Evolutionary conservation across 495 filamentous ascomycete genomes (phyloP).

Genomic region (Amorphotheca resinae): DNA sequence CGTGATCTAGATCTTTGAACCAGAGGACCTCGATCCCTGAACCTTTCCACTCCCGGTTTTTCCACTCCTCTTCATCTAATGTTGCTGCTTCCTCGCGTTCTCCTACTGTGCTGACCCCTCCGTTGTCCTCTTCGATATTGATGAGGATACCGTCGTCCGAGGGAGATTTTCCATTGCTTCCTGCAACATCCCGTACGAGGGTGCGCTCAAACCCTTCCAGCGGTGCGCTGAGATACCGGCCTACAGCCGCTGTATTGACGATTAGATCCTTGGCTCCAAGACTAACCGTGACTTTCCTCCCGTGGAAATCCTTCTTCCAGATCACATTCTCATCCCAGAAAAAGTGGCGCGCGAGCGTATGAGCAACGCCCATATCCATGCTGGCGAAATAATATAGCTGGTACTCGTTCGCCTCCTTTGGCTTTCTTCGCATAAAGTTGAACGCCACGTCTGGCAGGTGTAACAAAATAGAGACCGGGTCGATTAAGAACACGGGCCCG

Average conservation of each 20-base stretch:
- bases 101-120: conserved; percentile 9
- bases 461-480: conserved; percentile 52
- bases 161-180: conserved; percentile 20
- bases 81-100: conserved; percentile 5
- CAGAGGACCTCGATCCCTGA: conserved; percentile 47
- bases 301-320: conserved; percentile 45
- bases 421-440: conserved; percentile 50
- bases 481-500: conserved; percentile 40
- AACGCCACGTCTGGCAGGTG: conserved; percentile 59
- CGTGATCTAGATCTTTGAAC: conserved; percentile 53
- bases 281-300: conserved; percentile 27
- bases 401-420: conserved; percentile 45
- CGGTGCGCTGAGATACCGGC: conserved; percentile 36
- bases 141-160: conserved; percentile 10
- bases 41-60: conserved; percentile 30
- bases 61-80: conserved; percentile 25
- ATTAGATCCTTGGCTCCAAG: conserved; percentile 51
- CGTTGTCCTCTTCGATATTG: conserved; percentile 10
- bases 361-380: conserved; percentile 49
- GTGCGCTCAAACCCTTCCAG: background rate
- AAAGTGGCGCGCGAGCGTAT: conserved; percentile 46
- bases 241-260: conserved; percentile 45
- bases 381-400: conserved; percentile 56
- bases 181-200: background rate
- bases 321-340: conserved; percentile 57